phyloP scores from a whole-genome alignment of 106 monocot species.

The Posidonia australis region DNA sequence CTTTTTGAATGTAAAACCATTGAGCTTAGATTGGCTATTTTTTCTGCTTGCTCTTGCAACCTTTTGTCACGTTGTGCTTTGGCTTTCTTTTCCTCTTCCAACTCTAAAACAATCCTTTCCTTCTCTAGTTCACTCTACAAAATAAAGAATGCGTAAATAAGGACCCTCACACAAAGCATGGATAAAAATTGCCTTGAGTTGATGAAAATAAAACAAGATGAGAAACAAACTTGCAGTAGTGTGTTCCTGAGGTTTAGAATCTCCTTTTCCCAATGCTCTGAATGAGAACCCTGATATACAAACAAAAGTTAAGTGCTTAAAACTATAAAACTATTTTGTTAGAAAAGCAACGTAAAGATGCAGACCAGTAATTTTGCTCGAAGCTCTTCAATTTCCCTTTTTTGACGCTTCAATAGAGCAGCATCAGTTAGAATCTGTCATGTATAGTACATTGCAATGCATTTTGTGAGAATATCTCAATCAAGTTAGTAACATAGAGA shows the following conservation, averaged over 20 bases:
- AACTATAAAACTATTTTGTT: background rate
- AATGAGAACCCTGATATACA: conserved; percentile 60
- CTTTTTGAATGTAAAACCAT: conserved; percentile 69
- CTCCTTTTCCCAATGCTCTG: conserved; percentile 90
- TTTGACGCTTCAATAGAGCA: conserved; percentile 79
- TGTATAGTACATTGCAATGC: background rate
- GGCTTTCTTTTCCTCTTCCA: conserved; percentile 96
- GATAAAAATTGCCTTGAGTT: background rate
- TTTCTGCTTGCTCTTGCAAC: conserved; percentile 66
- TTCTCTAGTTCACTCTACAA: conserved; percentile 90
- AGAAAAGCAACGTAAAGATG: background rate
- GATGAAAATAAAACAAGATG: background rate
- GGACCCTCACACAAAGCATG: background rate
- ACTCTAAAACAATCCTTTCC: conserved; percentile 88
- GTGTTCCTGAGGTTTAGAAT: conserved; percentile 83
- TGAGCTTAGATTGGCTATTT: conserved; percentile 93
- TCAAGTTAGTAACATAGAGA: background rate
- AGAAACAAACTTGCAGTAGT: conserved; percentile 53
- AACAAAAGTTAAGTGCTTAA: conserved; percentile 2
- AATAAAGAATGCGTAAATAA: conserved; percentile 1
- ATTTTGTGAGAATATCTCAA: background rate
- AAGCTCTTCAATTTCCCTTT: conserved; percentile 93
- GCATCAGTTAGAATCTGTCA: conserved; percentile 92
- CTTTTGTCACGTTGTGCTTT: conserved; percentile 74
- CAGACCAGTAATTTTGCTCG: conserved; percentile 62